Evolutionary conservation across 2,329 filamentous ascomycete genomes (phyloP), one percentile per base, ranked within the genome.

Genomic region (Cladophialophora chaetospira): DNA sequence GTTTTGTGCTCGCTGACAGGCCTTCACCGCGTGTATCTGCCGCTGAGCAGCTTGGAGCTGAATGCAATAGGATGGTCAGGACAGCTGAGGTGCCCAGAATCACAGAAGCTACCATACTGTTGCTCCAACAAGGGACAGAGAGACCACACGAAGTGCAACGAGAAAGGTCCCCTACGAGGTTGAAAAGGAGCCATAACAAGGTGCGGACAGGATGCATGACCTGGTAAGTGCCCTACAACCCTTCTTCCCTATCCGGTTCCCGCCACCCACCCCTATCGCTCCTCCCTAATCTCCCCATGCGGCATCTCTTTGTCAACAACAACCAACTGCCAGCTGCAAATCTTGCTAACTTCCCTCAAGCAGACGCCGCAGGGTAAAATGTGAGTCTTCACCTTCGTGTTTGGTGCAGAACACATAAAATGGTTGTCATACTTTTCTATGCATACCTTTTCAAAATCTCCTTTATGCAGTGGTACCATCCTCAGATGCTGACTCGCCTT

Each of bases 321-420:
- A 25, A 44, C 43, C 36, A 31, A 45, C 21, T 21, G 15, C 3
- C 17, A 15, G 6, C 21, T 19, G 21, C n/a, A 17, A 10, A 42
- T 13, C 9, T 19, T 10, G 28, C 45, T 49, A 11, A 49, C 53
- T 36, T 46, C 43, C 28, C 31, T 3, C 5, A 53, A 29, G 28
- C 42, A 61, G 58, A 36, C 54, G 48, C 33, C 53, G 58, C 48
- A 61, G 58, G 36, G 58, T 61, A 49, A 61, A 61, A 52, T 61
- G 53, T 61, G 52, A 17, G 58, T 60, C 4, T 45, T 26, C 6
- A 5, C n/a, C n/a, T n/a, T n/a, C n/a, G n/a, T n/a, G n/a, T n/a
- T n/a, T n/a, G n/a, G n/a, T n/a, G n/a, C n/a, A n/a, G n/a, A n/a
- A n/a, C n/a, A n/a, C n/a, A n/a, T n/a, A n/a, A n/a, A n/a, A n/a